Base-by-base conservation (phyloP, 768 basidiomycete genomes). In the Mycena amicta region DNA sequence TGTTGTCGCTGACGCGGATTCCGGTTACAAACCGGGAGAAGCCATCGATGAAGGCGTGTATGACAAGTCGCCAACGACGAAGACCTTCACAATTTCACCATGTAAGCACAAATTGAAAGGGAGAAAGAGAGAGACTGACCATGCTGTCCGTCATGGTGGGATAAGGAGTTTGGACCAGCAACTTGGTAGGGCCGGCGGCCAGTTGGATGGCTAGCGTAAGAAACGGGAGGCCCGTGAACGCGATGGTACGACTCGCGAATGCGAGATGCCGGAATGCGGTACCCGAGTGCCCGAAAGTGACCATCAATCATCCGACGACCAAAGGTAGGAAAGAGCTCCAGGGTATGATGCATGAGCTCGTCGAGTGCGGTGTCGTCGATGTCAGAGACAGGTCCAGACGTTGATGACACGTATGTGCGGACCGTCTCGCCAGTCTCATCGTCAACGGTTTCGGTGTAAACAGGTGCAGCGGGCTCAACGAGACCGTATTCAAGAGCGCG, bases 1-100 rank as follows among this genome's bases (percentile, higher is more conserved):
- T 81, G 62, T 82, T 81, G 66, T 68, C 71, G 59, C 66, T 71
- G 2, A 70, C 77, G 12, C 62, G 47, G 26, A 81, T 65, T 5
- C 72, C 75, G 2, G 68, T 67, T 1, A 80, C 62, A 20, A 75
- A 65, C 3, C 75, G 64, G 0, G 74, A 74, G 50, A 72, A 72
- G 1, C 80, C 78, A 68, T 81, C 77, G 11, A 80, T 72, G 39
- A 72, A 74, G 2, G 64, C 67, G 55, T 76, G 75, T 4, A 70
- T 70, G 2, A 76, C 65, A 28, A 74, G 64, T 33, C 68, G 67
- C 56, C 60, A 70, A 3, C 55, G 52, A 25, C 71, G 70, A 2
- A 75, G 59, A 23, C 67, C 68, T 70, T 33, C 2, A 20, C 11
- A 40, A 5, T 11, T 8, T 37, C 11, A 18, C 8, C 11, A 37